Conservation (phyloP, 257 asterid genomes). For the Eucommia ulmoides region DNA sequence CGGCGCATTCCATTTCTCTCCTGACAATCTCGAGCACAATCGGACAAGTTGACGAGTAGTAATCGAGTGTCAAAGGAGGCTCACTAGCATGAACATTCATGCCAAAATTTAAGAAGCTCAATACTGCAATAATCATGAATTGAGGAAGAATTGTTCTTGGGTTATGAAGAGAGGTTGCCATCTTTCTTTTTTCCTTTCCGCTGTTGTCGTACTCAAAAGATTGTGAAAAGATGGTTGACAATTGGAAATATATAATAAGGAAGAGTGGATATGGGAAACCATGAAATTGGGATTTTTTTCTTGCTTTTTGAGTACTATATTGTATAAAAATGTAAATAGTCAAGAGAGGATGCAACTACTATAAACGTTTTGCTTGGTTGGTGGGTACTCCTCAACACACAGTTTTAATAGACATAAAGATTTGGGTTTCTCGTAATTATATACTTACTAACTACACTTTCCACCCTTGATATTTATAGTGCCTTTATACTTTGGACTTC, state of each 20-base stretch:
- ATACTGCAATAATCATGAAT: no score
- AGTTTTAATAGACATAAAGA: no score
- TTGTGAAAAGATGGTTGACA: slow-evolving; percentile 18
- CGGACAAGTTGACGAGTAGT: slow-evolving; percentile 62
- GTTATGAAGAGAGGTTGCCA: slow-evolving; percentile 19
- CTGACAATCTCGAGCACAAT: slow-evolving; percentile 39
- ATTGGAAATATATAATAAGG: slow-evolving; percentile 27
- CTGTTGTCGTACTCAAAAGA: slow-evolving; percentile 4
- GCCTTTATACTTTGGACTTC: no score
- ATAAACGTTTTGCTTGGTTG: slow-evolving; percentile 45
- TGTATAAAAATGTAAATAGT: slow-evolving; percentile 28
- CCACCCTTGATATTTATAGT: no score
- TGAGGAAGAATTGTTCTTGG: slow-evolving; percentile 21
- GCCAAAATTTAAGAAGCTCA: no score
- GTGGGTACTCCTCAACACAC: slow-evolving; percentile 41
- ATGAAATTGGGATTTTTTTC: slow-evolving; percentile 14
- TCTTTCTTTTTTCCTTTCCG: slow-evolving; percentile 8
- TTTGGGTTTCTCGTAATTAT: no score
- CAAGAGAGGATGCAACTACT: slow-evolving; percentile 88
- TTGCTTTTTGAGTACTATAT: slow-evolving; percentile 20
- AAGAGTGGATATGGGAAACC: no score
- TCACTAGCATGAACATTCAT: slow-evolving; percentile 41
- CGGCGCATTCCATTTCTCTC: slow-evolving; percentile 87
- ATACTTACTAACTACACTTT: no score
- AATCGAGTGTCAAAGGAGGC: slow-evolving; percentile 57